Percentiles rank a stretch among this genome's conserved stretches.
phyloP scores from a whole-genome alignment of 495 filamentous ascomycete species.

The Letharia lupina region DNA sequence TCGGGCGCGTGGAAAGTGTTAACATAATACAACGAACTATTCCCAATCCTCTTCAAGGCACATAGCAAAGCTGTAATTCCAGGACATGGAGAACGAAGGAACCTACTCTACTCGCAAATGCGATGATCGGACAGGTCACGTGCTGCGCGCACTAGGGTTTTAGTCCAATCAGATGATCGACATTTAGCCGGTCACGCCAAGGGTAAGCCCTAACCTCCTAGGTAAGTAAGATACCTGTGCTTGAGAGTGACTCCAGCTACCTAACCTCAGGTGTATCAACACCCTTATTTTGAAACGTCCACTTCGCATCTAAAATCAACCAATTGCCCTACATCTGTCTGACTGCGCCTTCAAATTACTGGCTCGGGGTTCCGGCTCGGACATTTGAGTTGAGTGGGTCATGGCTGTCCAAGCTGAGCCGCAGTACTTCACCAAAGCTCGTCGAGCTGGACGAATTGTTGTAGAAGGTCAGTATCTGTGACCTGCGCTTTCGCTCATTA shows the following conservation, averaged over 20 bases:
- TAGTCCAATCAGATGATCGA: too few relatives aligned
- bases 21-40: neutral
- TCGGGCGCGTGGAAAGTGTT: neutral
- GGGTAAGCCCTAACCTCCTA: neutral
- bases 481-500: neutral
- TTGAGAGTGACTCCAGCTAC: too few relatives aligned
- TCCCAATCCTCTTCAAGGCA: neutral
- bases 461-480: constrained; percentile 17
- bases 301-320: neutral
- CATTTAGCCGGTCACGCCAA: neutral
- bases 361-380: neutral
- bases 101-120: too few relatives aligned
- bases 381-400: neutral
- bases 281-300: neutral
- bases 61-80: too few relatives aligned
- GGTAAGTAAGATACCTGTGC: too few relatives aligned
- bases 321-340: neutral
- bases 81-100: too few relatives aligned
- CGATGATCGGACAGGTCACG: too few relatives aligned
- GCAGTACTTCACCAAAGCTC: constrained; percentile 21
- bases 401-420: constrained; percentile 13
- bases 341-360: constrained; percentile 20
- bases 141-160: too few relatives aligned
- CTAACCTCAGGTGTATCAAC: too few relatives aligned
- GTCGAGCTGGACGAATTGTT: constrained; percentile 21